Evolutionary conservation across 2,329 filamentous ascomycete species (phyloP), one percentile per base, ranked within the genome.

Genomic region (Phialophora chinensis): DNA sequence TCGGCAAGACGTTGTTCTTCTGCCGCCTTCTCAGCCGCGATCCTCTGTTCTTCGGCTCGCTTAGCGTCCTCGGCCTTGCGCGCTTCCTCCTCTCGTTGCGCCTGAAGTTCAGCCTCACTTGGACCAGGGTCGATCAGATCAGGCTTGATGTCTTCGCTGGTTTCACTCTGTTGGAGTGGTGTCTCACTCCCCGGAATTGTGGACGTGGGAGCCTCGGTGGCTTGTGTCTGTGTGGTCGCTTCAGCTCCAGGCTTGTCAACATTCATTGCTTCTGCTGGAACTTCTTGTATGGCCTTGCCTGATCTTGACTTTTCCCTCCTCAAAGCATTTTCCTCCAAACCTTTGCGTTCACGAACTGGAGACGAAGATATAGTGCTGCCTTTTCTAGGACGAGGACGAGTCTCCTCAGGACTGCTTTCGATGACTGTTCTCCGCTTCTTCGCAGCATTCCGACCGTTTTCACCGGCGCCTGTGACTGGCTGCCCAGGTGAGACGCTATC

Each of bases 391-490:
- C 69, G 66, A 56, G 70, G 55, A 71, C 73, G 55, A 63, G 65
- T 53, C n/a, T 67, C 69, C 74, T 75, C 73, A 74, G 76, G 69
- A 70, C 58, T 78, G 53, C 79, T 80, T 50, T 81, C 80, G 2
- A 77, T 74, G 44, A 81, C 75, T 7, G 79, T 79, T 58, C 79
- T 74, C 66, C 79, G 79, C 73, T 82, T 82, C 72, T 79, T 80
- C 14, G 77, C 76, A n/a, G 72, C 59, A 20, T 78, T 77, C 14
- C 64, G 62, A 49, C 62, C 64, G n/a, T 53, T 63, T 17, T 63
- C 64, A 31, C 50, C 63, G 35, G 67, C 67, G 12, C 57, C 58
- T 6, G 60, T 44, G 3, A 55, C 56, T 11, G 57, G 62, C 17
- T 62, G 70, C 62, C 79, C 77, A 4, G 79, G 80, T n/a, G 79